phyloP scores from a whole-genome alignment of 805 yeast genomes.

The Wickerhamiella allomyrinae region DNA sequence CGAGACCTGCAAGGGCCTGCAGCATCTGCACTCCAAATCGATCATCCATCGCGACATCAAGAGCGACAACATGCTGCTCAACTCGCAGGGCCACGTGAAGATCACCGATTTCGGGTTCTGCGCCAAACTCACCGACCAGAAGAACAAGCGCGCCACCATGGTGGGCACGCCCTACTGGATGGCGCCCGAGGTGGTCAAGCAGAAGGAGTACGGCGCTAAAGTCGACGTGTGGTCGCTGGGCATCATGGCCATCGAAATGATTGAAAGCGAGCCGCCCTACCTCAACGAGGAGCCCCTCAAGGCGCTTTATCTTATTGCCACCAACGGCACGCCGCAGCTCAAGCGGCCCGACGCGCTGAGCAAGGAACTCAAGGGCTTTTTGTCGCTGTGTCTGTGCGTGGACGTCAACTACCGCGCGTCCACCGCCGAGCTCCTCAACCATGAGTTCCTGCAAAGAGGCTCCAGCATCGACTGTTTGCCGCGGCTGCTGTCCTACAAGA shows the following conservation, averaged over 20 bases:
- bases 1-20: slow-evolving; percentile 83
- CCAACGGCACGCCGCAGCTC: slow-evolving; percentile 68
- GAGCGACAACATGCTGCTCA: slow-evolving; percentile 83
- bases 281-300: slow-evolving; percentile 65
- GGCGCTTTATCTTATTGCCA: slow-evolving; percentile 62
- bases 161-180: slow-evolving; percentile 85
- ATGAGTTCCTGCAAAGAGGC: slow-evolving; percentile 33
- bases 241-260: slow-evolving; percentile 78
- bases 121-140: slow-evolving; percentile 62
- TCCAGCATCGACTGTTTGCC: slow-evolving; percentile 22
- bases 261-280: slow-evolving; percentile 76
- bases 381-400: slow-evolving; percentile 84
- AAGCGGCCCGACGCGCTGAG: slow-evolving; percentile 58
- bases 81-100: slow-evolving; percentile 72
- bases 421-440: slow-evolving; percentile 67
- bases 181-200: slow-evolving; percentile 79
- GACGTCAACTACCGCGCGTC: slow-evolving; percentile 86
- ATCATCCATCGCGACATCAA: slow-evolving; percentile 95
- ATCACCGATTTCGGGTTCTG: slow-evolving; percentile 88
- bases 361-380: slow-evolving; percentile 65
- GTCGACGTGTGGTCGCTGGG: slow-evolving; percentile 77
- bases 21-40: slow-evolving; percentile 80
- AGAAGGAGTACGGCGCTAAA: slow-evolving; percentile 67
- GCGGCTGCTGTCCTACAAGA: slow-evolving; percentile 21
- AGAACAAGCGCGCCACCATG: slow-evolving; percentile 68